These are phyloP conservation scores for Clavariopsis aquatica DNA, from an alignment of 495 filamentous ascomycete genomes.

Conservation along the genomic window DNA sequence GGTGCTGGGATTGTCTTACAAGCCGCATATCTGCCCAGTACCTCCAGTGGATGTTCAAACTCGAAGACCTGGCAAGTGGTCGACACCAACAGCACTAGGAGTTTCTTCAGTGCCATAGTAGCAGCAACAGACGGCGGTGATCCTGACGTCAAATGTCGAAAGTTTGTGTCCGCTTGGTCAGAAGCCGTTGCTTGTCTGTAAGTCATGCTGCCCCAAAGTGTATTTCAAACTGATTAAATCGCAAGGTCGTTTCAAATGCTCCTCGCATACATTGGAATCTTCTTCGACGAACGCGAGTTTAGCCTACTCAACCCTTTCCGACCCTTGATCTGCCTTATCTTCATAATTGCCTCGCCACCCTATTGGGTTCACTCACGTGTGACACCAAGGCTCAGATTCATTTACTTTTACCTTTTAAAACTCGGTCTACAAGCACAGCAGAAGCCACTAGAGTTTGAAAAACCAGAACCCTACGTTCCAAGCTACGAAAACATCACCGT, in stretches of 20 bases:
- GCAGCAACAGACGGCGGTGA: not conserved
- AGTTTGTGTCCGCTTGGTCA: slow-evolving; percentile 21
- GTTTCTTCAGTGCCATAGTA: slow-evolving; percentile 21
- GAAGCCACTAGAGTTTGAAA: slow-evolving; percentile 8
- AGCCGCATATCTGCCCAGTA: slow-evolving; percentile 26
- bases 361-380: not conserved
- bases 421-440: not conserved
- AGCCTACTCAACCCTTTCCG: slow-evolving; percentile 34
- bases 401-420: slow-evolving; percentile 15
- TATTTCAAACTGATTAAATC: not conserved
- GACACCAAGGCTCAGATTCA: slow-evolving; percentile 15
- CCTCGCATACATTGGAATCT: slow-evolving; percentile 32
- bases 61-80: slow-evolving; percentile 24
- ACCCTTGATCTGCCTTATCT: slow-evolving; percentile 23
- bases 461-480: slow-evolving; percentile 16
- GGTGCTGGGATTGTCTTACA: slow-evolving; percentile 14
- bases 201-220: not conserved
- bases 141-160: slow-evolving; percentile 6
- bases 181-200: slow-evolving; percentile 12
- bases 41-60: slow-evolving; percentile 1
- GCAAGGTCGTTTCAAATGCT: slow-evolving; percentile 29
- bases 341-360: slow-evolving; percentile 3
- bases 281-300: slow-evolving; percentile 30
- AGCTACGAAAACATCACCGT: slow-evolving; percentile 12
- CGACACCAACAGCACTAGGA: slow-evolving; percentile 10